Evolutionary conservation across 371 early-diverging fungal species (phyloP).

Genomic region (Amoeboradix gromovi): DNA sequence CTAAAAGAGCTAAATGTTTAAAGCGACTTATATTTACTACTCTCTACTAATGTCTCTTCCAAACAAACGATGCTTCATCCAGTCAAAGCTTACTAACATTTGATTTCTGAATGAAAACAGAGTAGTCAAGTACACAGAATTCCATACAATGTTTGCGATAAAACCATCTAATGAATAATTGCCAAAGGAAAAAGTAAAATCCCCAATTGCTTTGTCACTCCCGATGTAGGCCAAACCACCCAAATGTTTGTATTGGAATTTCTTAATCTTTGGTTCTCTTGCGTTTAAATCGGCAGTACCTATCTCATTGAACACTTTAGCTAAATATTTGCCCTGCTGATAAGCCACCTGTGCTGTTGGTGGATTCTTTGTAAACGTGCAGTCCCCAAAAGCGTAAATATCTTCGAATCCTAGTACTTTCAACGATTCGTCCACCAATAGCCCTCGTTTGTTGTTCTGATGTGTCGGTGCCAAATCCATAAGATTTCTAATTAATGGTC

Average conservation of each 20-base stretch:
- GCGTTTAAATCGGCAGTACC: conserved; percentile 6
- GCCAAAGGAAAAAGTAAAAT: neutral
- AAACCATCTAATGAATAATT: conserved; percentile 1
- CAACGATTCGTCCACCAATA: conserved; percentile 51
- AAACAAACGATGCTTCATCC: conserved; percentile 51
- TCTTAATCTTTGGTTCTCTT: conserved; percentile 23
- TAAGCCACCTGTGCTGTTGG: conserved; percentile 65
- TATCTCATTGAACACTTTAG: conserved; percentile 25
- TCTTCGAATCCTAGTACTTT: conserved; percentile 32
- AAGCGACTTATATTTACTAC: too few relatives aligned
- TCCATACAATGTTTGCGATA: neutral
- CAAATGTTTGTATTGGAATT: conserved; percentile 17
- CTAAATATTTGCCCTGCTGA: conserved; percentile 58
- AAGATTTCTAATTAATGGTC: conserved; percentile 38
- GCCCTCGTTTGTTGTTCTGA: conserved; percentile 41
- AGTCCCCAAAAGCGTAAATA: conserved; percentile 64
- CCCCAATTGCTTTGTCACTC: conserved; percentile 2
- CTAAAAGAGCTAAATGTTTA: too few relatives aligned
- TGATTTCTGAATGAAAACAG: conserved; percentile 53
- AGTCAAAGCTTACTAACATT: conserved; percentile 47
- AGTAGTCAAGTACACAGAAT: conserved; percentile 12
- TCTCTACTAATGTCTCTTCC: conserved; percentile 68
- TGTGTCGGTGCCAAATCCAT: conserved; percentile 28
- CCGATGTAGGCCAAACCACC: conserved; percentile 43
- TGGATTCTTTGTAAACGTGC: conserved; percentile 36